Evolutionary conservation across 2,329 filamentous ascomycete genomes (phyloP).

Genomic region (Stemphylium beticola): DNA sequence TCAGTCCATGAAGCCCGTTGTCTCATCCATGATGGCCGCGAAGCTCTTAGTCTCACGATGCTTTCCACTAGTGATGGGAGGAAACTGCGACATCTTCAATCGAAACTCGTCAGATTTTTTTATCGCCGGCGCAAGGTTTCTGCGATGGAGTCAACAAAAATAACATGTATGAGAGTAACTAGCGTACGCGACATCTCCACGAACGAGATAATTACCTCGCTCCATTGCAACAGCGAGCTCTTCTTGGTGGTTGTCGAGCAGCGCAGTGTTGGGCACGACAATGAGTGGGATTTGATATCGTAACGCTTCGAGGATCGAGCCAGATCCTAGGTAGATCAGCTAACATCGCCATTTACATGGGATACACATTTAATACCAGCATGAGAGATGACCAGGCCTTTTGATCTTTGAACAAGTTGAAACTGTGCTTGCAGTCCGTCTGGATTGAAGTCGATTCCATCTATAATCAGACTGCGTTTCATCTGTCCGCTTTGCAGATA

Average conservation of each 20-base stretch:
- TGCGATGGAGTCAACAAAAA: conserved; percentile 26
- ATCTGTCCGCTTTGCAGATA: conserved; percentile 14
- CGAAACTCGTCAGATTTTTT: conserved; percentile 54
- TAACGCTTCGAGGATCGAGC: conserved; percentile 84
- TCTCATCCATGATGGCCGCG: conserved; percentile 46
- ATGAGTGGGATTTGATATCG: conserved; percentile 77
- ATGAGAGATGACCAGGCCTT: conserved; percentile 85
- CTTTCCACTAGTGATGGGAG: conserved; percentile 43
- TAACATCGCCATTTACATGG: background rate
- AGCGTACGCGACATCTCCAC: conserved; percentile 70
- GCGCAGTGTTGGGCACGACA: conserved; percentile 81
- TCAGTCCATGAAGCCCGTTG: conserved; percentile 43
- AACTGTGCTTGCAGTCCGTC: conserved; percentile 67
- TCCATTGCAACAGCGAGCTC: conserved; percentile 83
- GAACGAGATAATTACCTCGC: conserved; percentile 76
- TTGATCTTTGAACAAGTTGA: conserved; percentile 57
- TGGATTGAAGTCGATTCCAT: conserved; percentile 70
- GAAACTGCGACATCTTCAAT: conserved; percentile 41
- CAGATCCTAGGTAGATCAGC: conserved; percentile 69
- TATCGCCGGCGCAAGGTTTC: conserved; percentile 57
- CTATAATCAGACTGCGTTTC: conserved; percentile 50
- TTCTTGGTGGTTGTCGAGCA: conserved; percentile 89
- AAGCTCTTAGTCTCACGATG: conserved; percentile 46
- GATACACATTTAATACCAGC: conserved; percentile 66
- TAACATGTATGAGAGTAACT: background rate